Conservation (phyloP, 129 eudicot genomes). For the Flaveria ramosissima region DNA sequence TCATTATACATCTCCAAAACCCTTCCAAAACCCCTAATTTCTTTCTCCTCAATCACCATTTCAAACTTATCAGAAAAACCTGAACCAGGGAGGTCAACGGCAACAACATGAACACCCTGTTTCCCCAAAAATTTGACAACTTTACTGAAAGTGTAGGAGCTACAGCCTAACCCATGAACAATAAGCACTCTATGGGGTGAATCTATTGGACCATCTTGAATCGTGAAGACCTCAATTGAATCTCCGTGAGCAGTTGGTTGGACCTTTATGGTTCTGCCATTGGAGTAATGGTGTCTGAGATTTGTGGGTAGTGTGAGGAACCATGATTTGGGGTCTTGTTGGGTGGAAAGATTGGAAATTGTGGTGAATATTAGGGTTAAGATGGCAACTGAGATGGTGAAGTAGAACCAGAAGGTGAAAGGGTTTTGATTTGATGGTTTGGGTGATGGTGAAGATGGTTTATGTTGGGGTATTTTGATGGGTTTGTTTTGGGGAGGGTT, state of each 20-base stretch:
- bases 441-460: not conserved
- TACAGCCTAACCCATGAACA: conserved; percentile 76
- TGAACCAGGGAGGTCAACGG: conserved; percentile 77
- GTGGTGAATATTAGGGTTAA: conserved; percentile 55
- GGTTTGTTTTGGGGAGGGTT: conserved; percentile 19
- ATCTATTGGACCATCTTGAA: conserved; percentile 49
- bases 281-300: conserved; percentile 69
- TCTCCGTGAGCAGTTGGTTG: conserved; percentile 52
- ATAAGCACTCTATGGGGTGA: conserved; percentile 52
- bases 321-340: conserved; percentile 78
- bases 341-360: conserved; percentile 48
- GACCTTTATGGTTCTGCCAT: conserved; percentile 64
- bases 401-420: conserved; percentile 85
- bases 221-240: conserved; percentile 67
- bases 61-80: conserved; percentile 79
- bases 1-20: conserved; percentile 63
- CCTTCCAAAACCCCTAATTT: conserved; percentile 44
- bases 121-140: conserved; percentile 44
- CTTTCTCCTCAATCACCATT: conserved; percentile 52
- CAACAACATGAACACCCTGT: conserved; percentile 52
- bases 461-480: conserved; percentile 1
- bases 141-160: conserved; percentile 59
- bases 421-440: conserved; percentile 49
- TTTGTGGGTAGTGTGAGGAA: conserved; percentile 63
- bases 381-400: conserved; percentile 62